Evolutionary conservation across 495 filamentous ascomycete species (phyloP).

Genomic region (Daldinia decipiens): DNA sequence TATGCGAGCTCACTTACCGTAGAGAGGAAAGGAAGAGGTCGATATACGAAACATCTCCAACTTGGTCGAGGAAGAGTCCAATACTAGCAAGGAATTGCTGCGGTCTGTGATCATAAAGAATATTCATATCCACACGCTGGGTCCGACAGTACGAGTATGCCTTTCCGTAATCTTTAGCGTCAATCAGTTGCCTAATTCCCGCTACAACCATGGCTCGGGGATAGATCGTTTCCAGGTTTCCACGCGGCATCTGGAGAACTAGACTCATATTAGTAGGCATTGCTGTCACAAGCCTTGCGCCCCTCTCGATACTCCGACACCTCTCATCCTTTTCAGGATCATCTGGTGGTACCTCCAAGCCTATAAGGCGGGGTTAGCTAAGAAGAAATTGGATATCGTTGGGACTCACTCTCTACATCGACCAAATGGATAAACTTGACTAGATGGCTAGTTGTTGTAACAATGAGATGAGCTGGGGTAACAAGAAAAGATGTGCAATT

Average conservation of each 20-base stretch:
- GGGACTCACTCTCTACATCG: conserved; percentile 67
- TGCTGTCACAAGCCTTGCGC: conserved; percentile 84
- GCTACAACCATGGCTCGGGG: conserved; percentile 92
- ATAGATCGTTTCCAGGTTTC: conserved; percentile 95
- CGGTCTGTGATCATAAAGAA: conserved; percentile 92
- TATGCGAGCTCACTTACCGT: conserved; percentile 65
- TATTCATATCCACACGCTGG: conserved; percentile 97
- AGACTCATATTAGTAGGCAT: conserved; percentile 87
- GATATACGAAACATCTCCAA: conserved; percentile 84
- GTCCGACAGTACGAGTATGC: conserved; percentile 89
- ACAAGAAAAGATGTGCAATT: conserved; percentile 92
- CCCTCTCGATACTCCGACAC: conserved; percentile 91
- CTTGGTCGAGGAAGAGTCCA: conserved; percentile 81
- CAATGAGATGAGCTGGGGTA: conserved; percentile 84
- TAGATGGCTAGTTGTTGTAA: conserved; percentile 89
- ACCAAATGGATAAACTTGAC: conserved; percentile 92
- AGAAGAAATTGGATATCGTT: background rate
- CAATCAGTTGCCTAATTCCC: conserved; percentile 82
- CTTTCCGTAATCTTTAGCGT: conserved; percentile 78
- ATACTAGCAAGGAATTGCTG: conserved; percentile 82
- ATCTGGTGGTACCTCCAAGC: conserved; percentile 83
- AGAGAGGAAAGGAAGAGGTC: conserved; percentile 92
- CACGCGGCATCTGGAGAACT: conserved; percentile 90
- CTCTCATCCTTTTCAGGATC: conserved; percentile 92
- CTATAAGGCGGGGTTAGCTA: conserved; percentile 52